A percentile compares a stretch with the other conserved stretches of the same genome.
These are phyloP conservation scores for Microdochium paspali DNA, from an alignment of 2,329 filamentous ascomycete genomes.

Conservation along the genomic window DNA sequence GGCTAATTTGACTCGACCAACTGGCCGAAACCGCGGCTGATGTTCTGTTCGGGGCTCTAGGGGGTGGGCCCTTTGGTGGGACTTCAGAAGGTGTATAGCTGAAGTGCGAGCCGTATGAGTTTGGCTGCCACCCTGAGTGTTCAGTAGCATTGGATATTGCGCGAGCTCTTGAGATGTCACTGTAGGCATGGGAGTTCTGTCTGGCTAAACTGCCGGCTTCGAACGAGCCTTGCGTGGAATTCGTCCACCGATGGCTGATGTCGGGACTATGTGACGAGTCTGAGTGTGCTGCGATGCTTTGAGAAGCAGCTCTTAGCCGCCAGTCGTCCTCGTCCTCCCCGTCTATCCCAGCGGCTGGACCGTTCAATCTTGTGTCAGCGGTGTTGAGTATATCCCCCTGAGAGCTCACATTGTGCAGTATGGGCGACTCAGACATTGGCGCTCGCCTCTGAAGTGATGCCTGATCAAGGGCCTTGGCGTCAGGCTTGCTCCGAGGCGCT, in stretches of 20 bases:
- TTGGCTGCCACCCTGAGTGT: neutral
- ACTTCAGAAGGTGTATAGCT: neutral
- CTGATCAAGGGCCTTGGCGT: conserved; percentile 8
- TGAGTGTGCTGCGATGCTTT: conserved; percentile 12
- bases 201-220: conserved; percentile 6
- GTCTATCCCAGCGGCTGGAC: neutral
- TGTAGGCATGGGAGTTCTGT: conserved; percentile 7
- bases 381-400: conserved; percentile 1
- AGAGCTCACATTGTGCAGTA: conserved; percentile 11
- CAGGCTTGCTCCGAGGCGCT: conserved; percentile 11
- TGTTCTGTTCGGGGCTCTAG: neutral
- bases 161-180: conserved; percentile 9
- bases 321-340: conserved; percentile 11
- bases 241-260: conserved; percentile 17
- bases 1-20: neutral
- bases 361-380: conserved; percentile 7
- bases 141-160: conserved; percentile 8
- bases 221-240: conserved; percentile 16
- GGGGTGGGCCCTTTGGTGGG: neutral
- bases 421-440: conserved; percentile 17
- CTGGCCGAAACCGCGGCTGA: neutral
- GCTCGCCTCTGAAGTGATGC: conserved; percentile 11
- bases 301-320: conserved; percentile 14
- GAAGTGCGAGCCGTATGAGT: neutral
- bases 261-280: conserved; percentile 15